Conservation (phyloP, 768 basidiomycete species). For the Xanthoconium purpureum region DNA sequence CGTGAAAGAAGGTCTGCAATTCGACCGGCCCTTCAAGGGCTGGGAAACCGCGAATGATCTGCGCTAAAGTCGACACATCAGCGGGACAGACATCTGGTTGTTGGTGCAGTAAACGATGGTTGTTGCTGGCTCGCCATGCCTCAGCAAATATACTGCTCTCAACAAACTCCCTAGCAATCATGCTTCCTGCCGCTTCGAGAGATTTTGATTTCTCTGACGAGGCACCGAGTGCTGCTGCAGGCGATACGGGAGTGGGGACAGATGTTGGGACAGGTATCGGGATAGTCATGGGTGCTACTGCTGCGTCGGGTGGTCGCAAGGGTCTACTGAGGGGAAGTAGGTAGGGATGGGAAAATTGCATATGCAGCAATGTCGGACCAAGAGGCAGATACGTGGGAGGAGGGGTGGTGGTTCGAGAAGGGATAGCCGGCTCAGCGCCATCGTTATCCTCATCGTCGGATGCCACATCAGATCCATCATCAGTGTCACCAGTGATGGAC, state of each 20-base stretch:
- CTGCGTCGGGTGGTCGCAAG: constrained; percentile 56
- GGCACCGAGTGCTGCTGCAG: constrained; percentile 64
- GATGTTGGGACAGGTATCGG: constrained; percentile 41
- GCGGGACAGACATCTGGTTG: constrained; percentile 51
- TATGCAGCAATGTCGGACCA: constrained; percentile 65
- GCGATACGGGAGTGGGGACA: constrained; percentile 85
- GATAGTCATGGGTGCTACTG: constrained; percentile 44
- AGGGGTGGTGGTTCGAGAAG: constrained; percentile 64
- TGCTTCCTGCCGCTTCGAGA: constrained; percentile 63
- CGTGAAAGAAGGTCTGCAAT: constrained; percentile 42
- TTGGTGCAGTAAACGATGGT: constrained; percentile 7
- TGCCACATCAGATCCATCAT: constrained; percentile 39
- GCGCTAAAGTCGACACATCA: constrained; percentile 51
- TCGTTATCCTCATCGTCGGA: constrained; percentile 42
- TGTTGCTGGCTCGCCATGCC: constrained; percentile 53
- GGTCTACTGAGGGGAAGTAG: constrained; percentile 63
- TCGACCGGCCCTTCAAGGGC: constrained; percentile 41
- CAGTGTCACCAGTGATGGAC: constrained; percentile 31
- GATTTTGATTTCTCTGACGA: constrained; percentile 64
- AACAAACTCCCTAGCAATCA: constrained; percentile 65
- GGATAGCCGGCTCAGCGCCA: constrained; percentile 17
- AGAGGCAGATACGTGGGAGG: constrained; percentile 67
- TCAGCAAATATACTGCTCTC: constrained; percentile 71
- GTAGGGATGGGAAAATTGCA: constrained; percentile 61
- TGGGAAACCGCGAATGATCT: constrained; percentile 32